Conservation (phyloP, 2,329 filamentous ascomycete species). For the Curvularia spicifera region DNA sequence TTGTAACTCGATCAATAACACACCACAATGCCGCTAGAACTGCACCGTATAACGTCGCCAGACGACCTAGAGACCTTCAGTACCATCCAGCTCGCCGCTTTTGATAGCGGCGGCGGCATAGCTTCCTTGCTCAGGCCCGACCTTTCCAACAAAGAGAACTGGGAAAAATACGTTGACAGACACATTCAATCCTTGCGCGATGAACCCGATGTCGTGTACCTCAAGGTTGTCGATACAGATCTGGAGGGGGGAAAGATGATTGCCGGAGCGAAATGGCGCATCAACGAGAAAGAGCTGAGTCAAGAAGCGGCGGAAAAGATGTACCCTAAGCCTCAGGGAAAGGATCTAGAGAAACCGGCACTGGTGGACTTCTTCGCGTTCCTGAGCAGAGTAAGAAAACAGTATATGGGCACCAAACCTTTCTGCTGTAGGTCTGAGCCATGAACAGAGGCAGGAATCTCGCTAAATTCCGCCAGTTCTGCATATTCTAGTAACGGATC, state of each 20-base stretch:
- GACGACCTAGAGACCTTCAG: constrained; percentile 40
- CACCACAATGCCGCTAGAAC: constrained; percentile 44
- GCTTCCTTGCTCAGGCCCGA: constrained; percentile 28
- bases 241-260: constrained; percentile 40
- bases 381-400: constrained; percentile 32
- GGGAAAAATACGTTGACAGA: constrained; percentile 30
- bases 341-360: constrained; percentile 35
- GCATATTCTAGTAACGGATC: constrained; percentile 45
- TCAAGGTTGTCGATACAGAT: constrained; percentile 47
- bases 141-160: constrained; percentile 26
- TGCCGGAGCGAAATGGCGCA: constrained; percentile 46
- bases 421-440: constrained; percentile 38
- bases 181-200: constrained; percentile 33
- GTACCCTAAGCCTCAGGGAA: constrained; percentile 34
- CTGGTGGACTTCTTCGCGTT: constrained; percentile 39
- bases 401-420: constrained; percentile 46
- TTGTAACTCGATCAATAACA: not conserved
- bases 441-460: not conserved
- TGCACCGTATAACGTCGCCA: constrained; percentile 33
- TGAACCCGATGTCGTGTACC: constrained; percentile 37
- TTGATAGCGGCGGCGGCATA: constrained; percentile 37
- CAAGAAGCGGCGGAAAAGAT: constrained; percentile 41
- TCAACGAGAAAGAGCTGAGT: constrained; percentile 42
- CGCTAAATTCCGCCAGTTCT: constrained; percentile 29
- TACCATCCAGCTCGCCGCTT: constrained; percentile 39